Evolutionary conservation across 139 green algal species (phyloP), one percentile per base, ranked within the genome.

Genomic region (Marvania coccoides): DNA sequence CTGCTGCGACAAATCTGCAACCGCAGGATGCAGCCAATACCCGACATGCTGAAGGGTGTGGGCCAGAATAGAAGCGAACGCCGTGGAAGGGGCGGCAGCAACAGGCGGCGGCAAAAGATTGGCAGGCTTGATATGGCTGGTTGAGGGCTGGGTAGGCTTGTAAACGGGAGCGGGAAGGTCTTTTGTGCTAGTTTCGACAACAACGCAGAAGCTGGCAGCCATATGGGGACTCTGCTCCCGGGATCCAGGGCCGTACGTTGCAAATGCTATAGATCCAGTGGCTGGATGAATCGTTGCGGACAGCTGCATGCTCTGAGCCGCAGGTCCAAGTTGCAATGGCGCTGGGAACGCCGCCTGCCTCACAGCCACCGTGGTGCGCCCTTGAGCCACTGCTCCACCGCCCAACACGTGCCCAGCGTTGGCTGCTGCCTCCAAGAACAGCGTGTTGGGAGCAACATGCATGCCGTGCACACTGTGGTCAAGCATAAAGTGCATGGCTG

Each of bases 401-500:
- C 4, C n/a, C 13, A 72, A 51, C 31, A 69, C 26, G 55, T 59
- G 29, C 28, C 36, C 77, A 5, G 74, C 65, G 1, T 54, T 46
- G 0, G 12, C 4, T 6, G 74, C 82, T 47, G 84, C 55, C 39
- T 87, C 78, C 37, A 87, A 40, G 26, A 90, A 72, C 37, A 71
- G 37, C 0, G 79, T 69, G 2, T 65, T 81, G 3, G 86, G 86
- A 28, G 84, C 42, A 1, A 87, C 38, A 9, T 34, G 1, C 75
- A 39, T 10, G 61, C 36, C 79, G 75, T 15, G 63, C 24, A 80
- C 10, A 33, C 34, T 23, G 37, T 70, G 61, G 3, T 79, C 47
- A 6, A 37, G 9, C 35, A 80, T 35, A 37, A 45, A 80, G 1
- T 45, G 28, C 29, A 80, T 23, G 3, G 59, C 46, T 1, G 72